A percentile compares a stretch with the other conserved stretches of the same genome.
Conservation (phyloP, 176 grass and related monocot species). For the Cenchrus fungigraminus region DNA sequence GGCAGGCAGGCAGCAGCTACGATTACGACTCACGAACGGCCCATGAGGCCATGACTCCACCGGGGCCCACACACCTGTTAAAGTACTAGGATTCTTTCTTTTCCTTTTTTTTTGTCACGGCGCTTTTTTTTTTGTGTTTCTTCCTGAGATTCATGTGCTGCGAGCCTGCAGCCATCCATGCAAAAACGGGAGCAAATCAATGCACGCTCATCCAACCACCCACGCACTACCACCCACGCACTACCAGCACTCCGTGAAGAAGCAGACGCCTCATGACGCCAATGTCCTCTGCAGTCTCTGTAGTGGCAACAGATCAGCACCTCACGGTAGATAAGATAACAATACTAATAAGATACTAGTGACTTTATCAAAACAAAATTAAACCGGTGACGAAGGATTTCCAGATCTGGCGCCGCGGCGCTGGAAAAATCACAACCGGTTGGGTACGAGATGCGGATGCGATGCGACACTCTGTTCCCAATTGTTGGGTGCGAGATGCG, state of each 20-base stretch:
- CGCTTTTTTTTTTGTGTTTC: not conserved
- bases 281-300: too few relatives aligned
- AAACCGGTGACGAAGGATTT: not conserved
- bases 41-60: not conserved
- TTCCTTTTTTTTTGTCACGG: not conserved
- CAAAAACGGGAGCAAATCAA: constrained; percentile 36
- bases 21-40: not conserved
- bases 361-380: not conserved
- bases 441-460: not conserved
- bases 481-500: not conserved
- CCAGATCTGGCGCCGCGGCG: not conserved
- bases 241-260: not conserved
- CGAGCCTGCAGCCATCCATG: not conserved
- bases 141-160: constrained; percentile 20
- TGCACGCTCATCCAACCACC: not conserved
- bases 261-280: too few relatives aligned
- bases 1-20: not conserved
- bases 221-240: not conserved
- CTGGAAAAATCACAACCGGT: not conserved
- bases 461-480: not conserved
- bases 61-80: not conserved
- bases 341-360: not conserved
- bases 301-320: not conserved
- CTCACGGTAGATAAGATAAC: not conserved
- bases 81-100: not conserved